phyloP scores from a whole-genome alignment of 306 rosid genomes.

The Dryas alaskensis region DNA sequence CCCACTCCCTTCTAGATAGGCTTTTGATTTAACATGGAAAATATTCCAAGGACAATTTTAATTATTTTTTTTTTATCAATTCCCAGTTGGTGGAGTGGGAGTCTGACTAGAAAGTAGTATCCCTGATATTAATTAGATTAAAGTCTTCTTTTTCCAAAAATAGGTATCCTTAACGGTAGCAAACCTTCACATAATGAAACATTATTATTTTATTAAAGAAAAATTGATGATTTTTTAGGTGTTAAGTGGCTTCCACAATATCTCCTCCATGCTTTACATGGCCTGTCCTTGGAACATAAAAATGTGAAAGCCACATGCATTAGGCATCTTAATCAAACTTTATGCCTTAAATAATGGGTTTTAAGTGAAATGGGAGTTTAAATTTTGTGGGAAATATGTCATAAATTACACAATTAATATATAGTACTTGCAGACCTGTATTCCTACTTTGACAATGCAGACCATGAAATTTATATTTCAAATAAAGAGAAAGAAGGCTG shows the following conservation, averaged over 20 bases:
- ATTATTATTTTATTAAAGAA: constrained; percentile 18
- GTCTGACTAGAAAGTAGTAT: constrained; percentile 41
- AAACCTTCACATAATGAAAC: constrained; percentile 36
- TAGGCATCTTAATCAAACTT: constrained; percentile 40
- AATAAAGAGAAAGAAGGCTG: not conserved
- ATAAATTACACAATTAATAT: constrained; percentile 19
- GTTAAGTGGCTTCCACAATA: constrained; percentile 24
- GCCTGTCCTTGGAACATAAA: constrained; percentile 24
- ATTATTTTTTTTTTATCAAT: constrained; percentile 5
- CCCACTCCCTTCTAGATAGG: constrained; percentile 40
- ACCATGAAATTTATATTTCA: not conserved
- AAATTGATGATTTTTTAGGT: constrained; percentile 1
- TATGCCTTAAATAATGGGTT: constrained; percentile 27
- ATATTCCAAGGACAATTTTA: constrained; percentile 13
- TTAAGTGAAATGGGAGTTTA: constrained; percentile 16
- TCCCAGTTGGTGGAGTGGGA: constrained; percentile 30
- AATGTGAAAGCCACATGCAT: constrained; percentile 51
- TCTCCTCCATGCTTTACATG: constrained; percentile 27
- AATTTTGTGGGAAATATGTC: not conserved
- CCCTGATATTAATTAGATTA: constrained; percentile 4
- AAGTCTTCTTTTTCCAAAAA: constrained; percentile 24
- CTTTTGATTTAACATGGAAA: constrained; percentile 31
- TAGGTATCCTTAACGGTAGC: constrained; percentile 67
- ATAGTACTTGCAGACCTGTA: constrained; percentile 29
- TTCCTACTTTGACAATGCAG: constrained; percentile 23